Evolutionary conservation across 1,284 basidiomycete species (phyloP).

Genomic region (Leucoagaricus sp.): DNA sequence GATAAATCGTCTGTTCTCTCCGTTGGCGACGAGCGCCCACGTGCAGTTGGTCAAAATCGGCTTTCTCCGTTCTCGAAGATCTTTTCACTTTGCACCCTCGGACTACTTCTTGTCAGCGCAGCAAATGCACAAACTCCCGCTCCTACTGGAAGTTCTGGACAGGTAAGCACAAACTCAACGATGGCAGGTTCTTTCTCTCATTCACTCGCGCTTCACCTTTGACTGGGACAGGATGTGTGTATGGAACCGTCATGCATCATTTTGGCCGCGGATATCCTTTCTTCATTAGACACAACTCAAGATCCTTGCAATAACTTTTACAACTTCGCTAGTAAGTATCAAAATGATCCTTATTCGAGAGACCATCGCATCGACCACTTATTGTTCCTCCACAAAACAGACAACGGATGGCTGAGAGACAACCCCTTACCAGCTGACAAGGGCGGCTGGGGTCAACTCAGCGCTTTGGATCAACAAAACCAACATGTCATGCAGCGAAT

Average conservation of each 20-base stretch:
- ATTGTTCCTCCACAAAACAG: slow-evolving; percentile 33
- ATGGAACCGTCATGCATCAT: slow-evolving; percentile 81
- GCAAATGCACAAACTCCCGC: too few species aligned
- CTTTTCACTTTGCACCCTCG: too few species aligned
- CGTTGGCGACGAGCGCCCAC: too few species aligned
- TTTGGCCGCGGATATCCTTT: slow-evolving; percentile 82
- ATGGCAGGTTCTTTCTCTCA: too few species aligned
- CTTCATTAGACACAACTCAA: slow-evolving; percentile 77
- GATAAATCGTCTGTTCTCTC: too few species aligned
- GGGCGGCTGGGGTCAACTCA: slow-evolving; percentile 66
- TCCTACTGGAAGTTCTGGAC: slow-evolving; percentile 50
- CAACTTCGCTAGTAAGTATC: slow-evolving; percentile 76
- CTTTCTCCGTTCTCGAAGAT: too few species aligned
- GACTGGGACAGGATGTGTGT: slow-evolving; percentile 67
- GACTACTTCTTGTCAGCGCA: too few species aligned
- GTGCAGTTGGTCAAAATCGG: too few species aligned
- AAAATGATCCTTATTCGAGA: too few species aligned
- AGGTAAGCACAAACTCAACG: too few species aligned
- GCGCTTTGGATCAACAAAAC: slow-evolving; percentile 62
- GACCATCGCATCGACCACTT: slow-evolving; percentile 4
- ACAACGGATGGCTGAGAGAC: slow-evolving; percentile 80
- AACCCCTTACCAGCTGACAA: slow-evolving; percentile 88
- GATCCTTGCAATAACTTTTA: slow-evolving; percentile 98
- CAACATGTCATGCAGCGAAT: slow-evolving; percentile 64
- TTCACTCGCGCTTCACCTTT: too few species aligned